Conservation (phyloP, 148 eudicot species). For the Oxyria digyna region DNA sequence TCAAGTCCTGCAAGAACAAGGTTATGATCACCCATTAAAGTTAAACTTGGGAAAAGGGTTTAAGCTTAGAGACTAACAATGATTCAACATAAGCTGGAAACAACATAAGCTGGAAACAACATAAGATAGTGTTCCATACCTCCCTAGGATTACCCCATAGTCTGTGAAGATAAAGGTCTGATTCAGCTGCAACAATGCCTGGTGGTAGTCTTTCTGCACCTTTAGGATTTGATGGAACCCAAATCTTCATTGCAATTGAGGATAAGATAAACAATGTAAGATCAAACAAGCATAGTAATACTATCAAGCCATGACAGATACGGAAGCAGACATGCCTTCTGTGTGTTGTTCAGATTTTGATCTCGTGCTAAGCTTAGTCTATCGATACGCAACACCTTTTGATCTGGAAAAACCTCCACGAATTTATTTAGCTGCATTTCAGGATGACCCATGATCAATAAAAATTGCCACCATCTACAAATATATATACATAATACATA, state of each 20-base stretch:
- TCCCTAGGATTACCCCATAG: slow-evolving; percentile 47
- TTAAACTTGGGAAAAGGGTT: not conserved
- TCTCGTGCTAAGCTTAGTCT: too few species aligned
- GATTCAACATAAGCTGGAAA: not conserved
- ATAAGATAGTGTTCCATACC: slow-evolving; percentile 16
- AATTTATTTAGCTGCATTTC: not conserved
- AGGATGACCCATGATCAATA: not conserved
- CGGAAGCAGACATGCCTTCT: not conserved
- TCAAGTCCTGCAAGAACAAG: slow-evolving; percentile 3
- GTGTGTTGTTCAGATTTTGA: too few species aligned
- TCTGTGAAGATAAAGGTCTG: slow-evolving; percentile 41
- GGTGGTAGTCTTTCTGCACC: slow-evolving; percentile 72
- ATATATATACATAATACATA: not conserved
- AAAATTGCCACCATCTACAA: not conserved
- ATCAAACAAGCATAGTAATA: not conserved
- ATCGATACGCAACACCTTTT: not conserved
- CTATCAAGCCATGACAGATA: not conserved
- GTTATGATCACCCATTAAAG: not conserved
- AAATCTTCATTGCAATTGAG: slow-evolving; percentile 17
- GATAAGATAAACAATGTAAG: not conserved
- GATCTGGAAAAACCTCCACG: not conserved
- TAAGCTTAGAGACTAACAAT: not conserved
- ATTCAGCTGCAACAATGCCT: slow-evolving; percentile 37
- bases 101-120: not conserved
- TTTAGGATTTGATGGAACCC: slow-evolving; percentile 45